Conservation (phyloP, 345 rosid species). For the Geranium rotundifolium region DNA sequence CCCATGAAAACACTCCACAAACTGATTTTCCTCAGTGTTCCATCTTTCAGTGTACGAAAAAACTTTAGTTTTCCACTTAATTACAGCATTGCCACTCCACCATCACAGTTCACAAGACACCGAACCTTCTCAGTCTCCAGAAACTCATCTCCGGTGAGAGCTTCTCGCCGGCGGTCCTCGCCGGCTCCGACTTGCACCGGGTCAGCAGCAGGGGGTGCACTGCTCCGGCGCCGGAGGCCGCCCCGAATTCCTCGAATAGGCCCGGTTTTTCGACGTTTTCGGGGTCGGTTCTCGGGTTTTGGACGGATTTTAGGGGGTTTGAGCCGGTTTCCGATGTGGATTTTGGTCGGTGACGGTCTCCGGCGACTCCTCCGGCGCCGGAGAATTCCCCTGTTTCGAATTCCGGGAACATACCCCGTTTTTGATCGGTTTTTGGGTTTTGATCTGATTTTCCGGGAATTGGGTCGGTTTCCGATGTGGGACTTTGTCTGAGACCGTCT, state of each 20-base stretch:
- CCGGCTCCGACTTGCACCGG: conserved; percentile 85
- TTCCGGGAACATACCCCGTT: no score
- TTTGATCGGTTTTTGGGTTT: conserved; percentile 16
- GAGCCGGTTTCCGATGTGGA: no score
- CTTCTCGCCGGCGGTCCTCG: conserved; percentile 47
- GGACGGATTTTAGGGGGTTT: no score
- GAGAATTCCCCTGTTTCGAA: no score
- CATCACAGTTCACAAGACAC: no score
- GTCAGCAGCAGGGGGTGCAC: conserved; percentile 36
- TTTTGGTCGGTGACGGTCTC: no score
- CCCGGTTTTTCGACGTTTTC: no score
- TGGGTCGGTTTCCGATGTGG: conserved; percentile 18
- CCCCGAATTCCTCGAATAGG: no score
- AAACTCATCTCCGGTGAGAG: conserved; percentile 36
- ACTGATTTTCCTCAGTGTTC: not conserved
- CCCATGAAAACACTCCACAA: conserved; percentile 12
- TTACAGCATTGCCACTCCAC: conserved; percentile 15
- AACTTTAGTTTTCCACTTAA: not conserved
- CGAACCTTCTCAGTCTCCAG: conserved; percentile 51
- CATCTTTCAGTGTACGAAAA: conserved; percentile 16
- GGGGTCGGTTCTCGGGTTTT: no score
- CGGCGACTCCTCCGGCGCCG: no score
- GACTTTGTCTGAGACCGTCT: conserved; percentile 5
- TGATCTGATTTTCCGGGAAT: conserved; percentile 10
- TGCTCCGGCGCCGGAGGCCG: no score